phyloP scores from a whole-genome alignment of 106 monocot genomes.

The Platanthera guangdongensis region DNA sequence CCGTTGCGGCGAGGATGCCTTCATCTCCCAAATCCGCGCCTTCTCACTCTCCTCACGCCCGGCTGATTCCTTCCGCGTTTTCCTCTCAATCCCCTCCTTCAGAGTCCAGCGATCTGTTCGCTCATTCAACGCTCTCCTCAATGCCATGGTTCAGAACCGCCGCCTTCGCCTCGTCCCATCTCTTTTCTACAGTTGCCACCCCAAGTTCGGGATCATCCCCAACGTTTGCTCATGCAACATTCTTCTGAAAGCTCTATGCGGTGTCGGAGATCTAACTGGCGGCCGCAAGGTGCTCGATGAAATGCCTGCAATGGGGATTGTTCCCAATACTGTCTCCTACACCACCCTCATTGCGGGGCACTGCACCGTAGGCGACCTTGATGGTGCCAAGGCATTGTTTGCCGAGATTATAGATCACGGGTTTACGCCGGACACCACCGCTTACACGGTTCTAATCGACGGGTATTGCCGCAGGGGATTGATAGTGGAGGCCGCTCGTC shows the following conservation, averaged over 20 bases:
- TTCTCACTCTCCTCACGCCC: conserved; percentile 39
- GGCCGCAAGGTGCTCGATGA: conserved; percentile 63
- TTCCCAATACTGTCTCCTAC: conserved; percentile 56
- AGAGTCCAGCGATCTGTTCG: conserved; percentile 49
- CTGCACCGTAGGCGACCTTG: conserved; percentile 36
- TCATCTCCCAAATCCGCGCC: conserved; percentile 55
- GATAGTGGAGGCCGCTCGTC: conserved; percentile 33
- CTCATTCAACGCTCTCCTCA: conserved; percentile 76
- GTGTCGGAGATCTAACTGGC: conserved; percentile 26
- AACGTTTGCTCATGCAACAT: conserved; percentile 77
- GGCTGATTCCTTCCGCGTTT: conserved; percentile 24
- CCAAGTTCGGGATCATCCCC: conserved; percentile 47
- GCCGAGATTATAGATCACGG: conserved; percentile 27
- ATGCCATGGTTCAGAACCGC: conserved; percentile 60
- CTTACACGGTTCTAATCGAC: conserved; percentile 51
- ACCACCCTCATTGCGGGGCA: conserved; percentile 49
- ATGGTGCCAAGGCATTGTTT: conserved; percentile 30
- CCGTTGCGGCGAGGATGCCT: conserved; percentile 40
- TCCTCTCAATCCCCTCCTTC: conserved; percentile 49
- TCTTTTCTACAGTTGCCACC: conserved; percentile 39
- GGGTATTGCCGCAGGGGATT: conserved; percentile 44
- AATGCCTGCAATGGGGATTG: conserved; percentile 64
- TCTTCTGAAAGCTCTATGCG: conserved; percentile 54
- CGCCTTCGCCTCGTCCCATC: conserved; percentile 35
- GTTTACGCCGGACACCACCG: conserved; percentile 38